Evolutionary conservation across 208 protist genomes (phyloP).

Genomic region (Angomonas ambiguus): DNA sequence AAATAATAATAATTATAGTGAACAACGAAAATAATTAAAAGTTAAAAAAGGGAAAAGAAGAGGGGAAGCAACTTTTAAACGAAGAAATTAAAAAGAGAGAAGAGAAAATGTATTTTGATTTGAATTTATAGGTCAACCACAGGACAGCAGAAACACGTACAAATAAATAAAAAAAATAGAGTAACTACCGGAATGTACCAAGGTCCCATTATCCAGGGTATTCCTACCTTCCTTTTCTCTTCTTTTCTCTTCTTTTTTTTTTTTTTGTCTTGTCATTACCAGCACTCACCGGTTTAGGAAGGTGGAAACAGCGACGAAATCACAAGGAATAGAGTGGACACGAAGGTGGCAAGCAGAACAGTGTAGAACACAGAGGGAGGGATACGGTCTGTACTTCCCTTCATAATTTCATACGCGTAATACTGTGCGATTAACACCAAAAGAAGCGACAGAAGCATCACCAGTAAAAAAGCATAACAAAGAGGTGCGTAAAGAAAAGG

Average conservation of each 20-base stretch:
- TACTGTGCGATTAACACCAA: constrained; percentile 1
- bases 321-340: background rate
- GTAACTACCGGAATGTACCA: constrained; percentile 6
- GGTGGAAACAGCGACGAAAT: background rate
- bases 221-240: background rate
- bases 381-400: background rate
- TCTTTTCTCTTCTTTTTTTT: background rate
- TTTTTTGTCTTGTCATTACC: background rate
- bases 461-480: background rate
- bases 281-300: too few species aligned
- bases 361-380: background rate
- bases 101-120: background rate
- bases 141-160: constrained; percentile 15
- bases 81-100: background rate
- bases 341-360: background rate
- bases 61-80: constrained; percentile 8
- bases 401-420: background rate
- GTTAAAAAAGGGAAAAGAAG: constrained; percentile 8
- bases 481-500: too few species aligned
- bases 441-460: background rate
- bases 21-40: background rate
- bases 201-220: background rate
- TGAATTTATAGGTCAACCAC: background rate
- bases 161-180: constrained; percentile 4
- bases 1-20: too few species aligned